Percentiles rank a stretch among this genome's conserved stretches.
phyloP scores from a whole-genome alignment of 2,329 filamentous ascomycete genomes.

The Gnomoniopsis smithogilvyi region DNA sequence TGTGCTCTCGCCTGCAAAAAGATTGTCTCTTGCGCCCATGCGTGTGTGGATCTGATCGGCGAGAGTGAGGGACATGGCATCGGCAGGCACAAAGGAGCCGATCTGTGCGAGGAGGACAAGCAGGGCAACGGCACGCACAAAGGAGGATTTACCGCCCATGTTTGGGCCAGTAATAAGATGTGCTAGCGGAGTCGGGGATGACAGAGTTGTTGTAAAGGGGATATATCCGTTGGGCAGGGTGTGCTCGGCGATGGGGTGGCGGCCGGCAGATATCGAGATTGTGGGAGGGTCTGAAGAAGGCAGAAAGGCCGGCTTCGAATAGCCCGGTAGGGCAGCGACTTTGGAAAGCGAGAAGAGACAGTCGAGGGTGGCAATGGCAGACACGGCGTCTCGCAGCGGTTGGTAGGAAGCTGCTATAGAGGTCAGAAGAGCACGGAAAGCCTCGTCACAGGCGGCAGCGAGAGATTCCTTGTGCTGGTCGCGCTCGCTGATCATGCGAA shows the following conservation, averaged over 20 bases:
- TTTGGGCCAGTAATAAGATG: constrained; percentile 94
- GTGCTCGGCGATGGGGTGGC: constrained; percentile 95
- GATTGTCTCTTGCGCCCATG: constrained; percentile 94
- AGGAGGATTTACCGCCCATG: constrained; percentile 99
- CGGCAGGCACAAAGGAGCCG: constrained; percentile 88
- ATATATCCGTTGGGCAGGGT: constrained; percentile 84
- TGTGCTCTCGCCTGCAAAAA: constrained; percentile 89
- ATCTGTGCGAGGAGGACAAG: constrained; percentile 93
- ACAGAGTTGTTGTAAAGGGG: constrained; percentile 77
- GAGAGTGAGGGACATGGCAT: constrained; percentile 70
- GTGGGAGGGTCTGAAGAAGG: constrained; percentile 60
- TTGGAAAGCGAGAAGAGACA: constrained; percentile 83
- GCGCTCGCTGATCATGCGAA: constrained; percentile 77
- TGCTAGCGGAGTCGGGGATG: constrained; percentile 63
- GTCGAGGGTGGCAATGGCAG: constrained; percentile 82
- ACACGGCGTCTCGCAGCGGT: constrained; percentile 81
- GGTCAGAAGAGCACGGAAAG: constrained; percentile 69
- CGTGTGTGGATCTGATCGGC: constrained; percentile 91
- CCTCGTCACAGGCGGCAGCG: constrained; percentile 83
- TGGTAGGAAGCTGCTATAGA: constrained; percentile 84
- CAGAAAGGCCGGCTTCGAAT: constrained; percentile 70
- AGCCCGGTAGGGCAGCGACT: constrained; percentile 82
- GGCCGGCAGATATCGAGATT: constrained; percentile 70
- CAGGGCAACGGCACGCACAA: constrained; percentile 87
- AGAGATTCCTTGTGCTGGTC: constrained; percentile 95